Evolutionary conservation across 495 filamentous ascomycete species (phyloP), one percentile per base, ranked within the genome.

Genomic region (Aspergillus homomorphus): DNA sequence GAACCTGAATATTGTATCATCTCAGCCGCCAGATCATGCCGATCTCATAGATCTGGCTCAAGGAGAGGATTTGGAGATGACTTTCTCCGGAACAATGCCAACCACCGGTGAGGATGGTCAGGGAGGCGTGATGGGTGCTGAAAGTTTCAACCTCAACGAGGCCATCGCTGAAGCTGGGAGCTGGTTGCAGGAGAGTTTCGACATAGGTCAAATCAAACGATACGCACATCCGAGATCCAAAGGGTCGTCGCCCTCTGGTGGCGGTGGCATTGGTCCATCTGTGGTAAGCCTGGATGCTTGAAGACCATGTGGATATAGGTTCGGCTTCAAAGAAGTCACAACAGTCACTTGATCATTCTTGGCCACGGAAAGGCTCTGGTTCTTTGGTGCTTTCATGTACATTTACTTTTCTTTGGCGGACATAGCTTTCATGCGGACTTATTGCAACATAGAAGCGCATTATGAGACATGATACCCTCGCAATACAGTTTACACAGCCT

Each of bases 121-220:
- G 59, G 70, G 66, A 12, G 65, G 41, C 14, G 20, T 62, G 10
- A 57, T 58, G 15, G 65, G 60, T 23, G 50, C 51, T 4, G 74
- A 77, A 9, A 71, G 66, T 22, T 76, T 77, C 28, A 69, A 76
- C 46, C 65, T 77, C 15, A 77, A 68, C 54, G 69, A 79, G 63
- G 74, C 74, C 0, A 76, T 79, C 33, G 74, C 70, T 3, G 77
- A 79, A 58, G 70, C 71, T 22, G 77, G 77, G 5, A 78, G 71
- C 53, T 79, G 75, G 75, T 57, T 79, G 23, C 73, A 74, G 49
- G 69, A 78, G 48, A 76, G 75, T 59, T 76, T 73, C 38, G 72
- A 76, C 46, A 65, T 77, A 19, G 67, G 68, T 45, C 70, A 65
- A 7, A 59, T 63, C 42, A 55, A 52, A 24, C 55, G 61, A 18